Conservation (phyloP, 768 basidiomycete species). For the Fibroporia radiculosa region DNA sequence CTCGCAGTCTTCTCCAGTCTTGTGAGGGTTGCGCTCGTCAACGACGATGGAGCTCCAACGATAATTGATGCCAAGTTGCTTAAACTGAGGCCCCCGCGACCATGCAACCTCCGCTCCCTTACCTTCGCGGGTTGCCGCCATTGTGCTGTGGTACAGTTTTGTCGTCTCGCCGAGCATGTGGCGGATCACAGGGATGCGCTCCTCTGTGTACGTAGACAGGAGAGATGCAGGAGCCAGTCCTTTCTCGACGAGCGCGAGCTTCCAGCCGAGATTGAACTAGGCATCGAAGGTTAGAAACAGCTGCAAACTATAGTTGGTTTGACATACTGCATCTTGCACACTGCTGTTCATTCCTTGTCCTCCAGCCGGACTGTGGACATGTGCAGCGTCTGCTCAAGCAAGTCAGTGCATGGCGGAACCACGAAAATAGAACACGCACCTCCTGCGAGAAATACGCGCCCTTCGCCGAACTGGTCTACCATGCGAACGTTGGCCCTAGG, state of each 20-base stretch:
- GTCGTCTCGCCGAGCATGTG: conserved; percentile 21
- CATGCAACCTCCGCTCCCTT: conserved; percentile 12
- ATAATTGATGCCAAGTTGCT: conserved; percentile 47
- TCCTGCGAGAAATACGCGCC: conserved; percentile 39
- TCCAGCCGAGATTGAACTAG: conserved; percentile 25
- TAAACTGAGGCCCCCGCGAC: conserved; percentile 18
- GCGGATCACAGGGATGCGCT: conserved; percentile 24
- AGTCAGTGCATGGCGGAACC: no score
- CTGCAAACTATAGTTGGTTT: no score
- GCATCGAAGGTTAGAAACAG: neutral
- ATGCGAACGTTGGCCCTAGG: conserved; percentile 41
- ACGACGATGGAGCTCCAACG: conserved; percentile 41
- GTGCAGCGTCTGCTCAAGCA: conserved; percentile 36
- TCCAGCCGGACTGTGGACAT: conserved; percentile 38
- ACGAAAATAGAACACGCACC: conserved; percentile 22
- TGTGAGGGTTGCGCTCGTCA: conserved; percentile 22
- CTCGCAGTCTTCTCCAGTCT: neutral
- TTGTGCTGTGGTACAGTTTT: conserved; percentile 5
- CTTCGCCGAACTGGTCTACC: conserved; percentile 33
- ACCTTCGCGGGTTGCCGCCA: neutral
- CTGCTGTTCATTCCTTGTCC: conserved; percentile 29
- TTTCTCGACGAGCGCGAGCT: conserved; percentile 23
- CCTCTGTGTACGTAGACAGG: conserved; percentile 20
- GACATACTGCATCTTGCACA: conserved; percentile 20
- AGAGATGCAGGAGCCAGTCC: conserved; percentile 17